These are phyloP conservation scores for Glycine tomentella DNA, from an alignment of 306 rosid genomes.

Conservation along the genomic window DNA sequence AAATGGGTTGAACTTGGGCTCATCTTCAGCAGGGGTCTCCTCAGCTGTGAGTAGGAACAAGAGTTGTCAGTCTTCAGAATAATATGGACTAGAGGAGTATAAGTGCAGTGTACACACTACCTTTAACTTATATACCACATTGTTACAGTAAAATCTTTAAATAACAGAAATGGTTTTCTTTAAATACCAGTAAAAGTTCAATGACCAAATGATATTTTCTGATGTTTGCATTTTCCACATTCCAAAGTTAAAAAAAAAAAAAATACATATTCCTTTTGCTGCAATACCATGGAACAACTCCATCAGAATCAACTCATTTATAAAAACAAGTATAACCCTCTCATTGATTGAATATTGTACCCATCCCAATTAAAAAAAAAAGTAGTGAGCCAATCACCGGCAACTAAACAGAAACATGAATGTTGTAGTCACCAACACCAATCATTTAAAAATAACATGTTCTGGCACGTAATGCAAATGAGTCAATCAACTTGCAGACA, in stretches of 20 bases:
- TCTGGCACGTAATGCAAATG: conserved; percentile 3
- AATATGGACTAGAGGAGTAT: background rate
- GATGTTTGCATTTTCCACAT: conserved; percentile 2
- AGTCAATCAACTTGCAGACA: conserved; percentile 23
- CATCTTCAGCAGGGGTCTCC: conserved; percentile 69
- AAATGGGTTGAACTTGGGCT: conserved; percentile 90
- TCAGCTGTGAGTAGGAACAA: conserved; percentile 57
- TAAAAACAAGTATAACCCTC: too few relatives aligned
- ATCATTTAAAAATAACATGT: conserved; percentile 23
- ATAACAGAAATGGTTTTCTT: conserved; percentile 60
- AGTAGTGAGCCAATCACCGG: background rate
- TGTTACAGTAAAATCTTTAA: background rate
- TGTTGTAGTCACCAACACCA: background rate
- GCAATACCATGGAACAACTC: background rate
- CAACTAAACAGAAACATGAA: conserved; percentile 17
- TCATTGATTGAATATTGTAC: background rate
- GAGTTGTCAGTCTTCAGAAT: conserved; percentile 35
- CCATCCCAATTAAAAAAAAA: conserved; percentile 26
- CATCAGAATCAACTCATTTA: background rate
- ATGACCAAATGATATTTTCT: conserved; percentile 14
- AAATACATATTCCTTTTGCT: background rate
- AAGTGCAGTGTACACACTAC: background rate
- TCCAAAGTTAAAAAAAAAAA: conserved; percentile 6
- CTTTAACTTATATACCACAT: conserved; percentile 20
- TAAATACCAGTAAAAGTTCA: background rate